Percentiles rank a stretch among this genome's conserved stretches.
These are phyloP conservation scores for Plectosphaerella sp. DNA, from an alignment of 2,329 filamentous ascomycete species.

Conservation along the genomic window DNA sequence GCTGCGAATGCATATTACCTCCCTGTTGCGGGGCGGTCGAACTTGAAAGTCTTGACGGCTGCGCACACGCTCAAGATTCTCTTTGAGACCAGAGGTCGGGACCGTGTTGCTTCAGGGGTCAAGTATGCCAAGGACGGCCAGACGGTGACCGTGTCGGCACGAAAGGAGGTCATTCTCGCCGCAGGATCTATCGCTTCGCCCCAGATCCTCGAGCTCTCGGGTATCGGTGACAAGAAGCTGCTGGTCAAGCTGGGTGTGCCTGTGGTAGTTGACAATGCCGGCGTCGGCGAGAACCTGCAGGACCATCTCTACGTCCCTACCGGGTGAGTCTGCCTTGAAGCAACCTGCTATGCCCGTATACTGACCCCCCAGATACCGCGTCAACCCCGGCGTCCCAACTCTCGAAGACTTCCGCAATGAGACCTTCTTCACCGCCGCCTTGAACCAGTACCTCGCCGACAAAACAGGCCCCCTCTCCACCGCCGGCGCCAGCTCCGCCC, in stretches of 20 bases:
- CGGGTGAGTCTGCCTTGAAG: not conserved
- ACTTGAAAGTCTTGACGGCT: constrained; percentile 18
- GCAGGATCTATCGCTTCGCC: constrained; percentile 55
- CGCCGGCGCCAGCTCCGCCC: constrained; percentile 6
- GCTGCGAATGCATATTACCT: constrained; percentile 16
- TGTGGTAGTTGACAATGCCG: constrained; percentile 24
- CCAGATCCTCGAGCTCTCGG: constrained; percentile 57
- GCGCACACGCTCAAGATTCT: constrained; percentile 15
- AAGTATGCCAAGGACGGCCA: constrained; percentile 2
- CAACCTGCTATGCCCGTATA: not conserved
- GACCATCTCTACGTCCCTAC: constrained; percentile 20
- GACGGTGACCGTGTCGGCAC: constrained; percentile 12
- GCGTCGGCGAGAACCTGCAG: constrained; percentile 33
- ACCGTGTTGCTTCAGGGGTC: constrained; percentile 13
- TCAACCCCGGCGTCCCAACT: constrained; percentile 5
- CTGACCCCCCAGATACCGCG: constrained; percentile 5
- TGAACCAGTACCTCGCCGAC: constrained; percentile 7
- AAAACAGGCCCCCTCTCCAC: constrained; percentile 7
- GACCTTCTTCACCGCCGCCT: constrained; percentile 8
- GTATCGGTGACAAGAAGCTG: constrained; percentile 42
- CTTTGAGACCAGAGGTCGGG: constrained; percentile 6
- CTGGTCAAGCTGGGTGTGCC: constrained; percentile 23
- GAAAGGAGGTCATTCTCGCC: constrained; percentile 52
- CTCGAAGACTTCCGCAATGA: constrained; percentile 7
- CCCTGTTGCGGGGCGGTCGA: constrained; percentile 9